These are phyloP conservation scores for Hygrocybe coccinea DNA, from an alignment of 768 basidiomycete species.

Conservation along the genomic window DNA sequence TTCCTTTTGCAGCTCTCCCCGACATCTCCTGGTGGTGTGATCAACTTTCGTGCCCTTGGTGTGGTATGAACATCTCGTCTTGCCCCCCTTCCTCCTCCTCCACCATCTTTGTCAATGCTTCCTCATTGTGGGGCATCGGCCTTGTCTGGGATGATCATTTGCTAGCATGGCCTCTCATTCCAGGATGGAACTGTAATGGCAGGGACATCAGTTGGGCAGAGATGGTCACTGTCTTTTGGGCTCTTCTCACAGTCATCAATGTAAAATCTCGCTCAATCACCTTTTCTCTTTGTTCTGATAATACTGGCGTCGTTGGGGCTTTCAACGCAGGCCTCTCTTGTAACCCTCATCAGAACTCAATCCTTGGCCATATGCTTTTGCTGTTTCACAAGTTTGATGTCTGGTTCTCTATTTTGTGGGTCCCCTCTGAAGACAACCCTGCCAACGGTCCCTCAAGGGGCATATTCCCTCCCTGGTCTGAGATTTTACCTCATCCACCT, in stretches of 20 bases:
- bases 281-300: slow-evolving; percentile 26
- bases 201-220: slow-evolving; percentile 31
- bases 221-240: slow-evolving; percentile 25
- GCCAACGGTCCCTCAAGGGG: slow-evolving; percentile 18
- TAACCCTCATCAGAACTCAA: slow-evolving; percentile 26
- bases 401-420: slow-evolving; percentile 24
- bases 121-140: slow-evolving; percentile 26
- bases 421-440: slow-evolving; percentile 20
- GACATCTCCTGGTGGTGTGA: slow-evolving; percentile 32
- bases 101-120: slow-evolving; percentile 21
- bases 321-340: slow-evolving; percentile 23
- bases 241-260: slow-evolving; percentile 10
- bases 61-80: neutral
- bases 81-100: neutral
- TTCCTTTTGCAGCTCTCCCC: slow-evolving; percentile 12
- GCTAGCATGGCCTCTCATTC: slow-evolving; percentile 22
- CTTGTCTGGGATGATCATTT: slow-evolving; percentile 16
- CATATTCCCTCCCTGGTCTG: neutral
- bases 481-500: neutral
- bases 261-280: slow-evolving; percentile 10
- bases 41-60: neutral
- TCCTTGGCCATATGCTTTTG: slow-evolving; percentile 22
- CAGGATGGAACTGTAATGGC: slow-evolving; percentile 17
- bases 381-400: slow-evolving; percentile 20
- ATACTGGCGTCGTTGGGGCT: slow-evolving; percentile 28